Conservation (phyloP, 1,284 basidiomycete genomes). For the Boletus calvinii region DNA sequence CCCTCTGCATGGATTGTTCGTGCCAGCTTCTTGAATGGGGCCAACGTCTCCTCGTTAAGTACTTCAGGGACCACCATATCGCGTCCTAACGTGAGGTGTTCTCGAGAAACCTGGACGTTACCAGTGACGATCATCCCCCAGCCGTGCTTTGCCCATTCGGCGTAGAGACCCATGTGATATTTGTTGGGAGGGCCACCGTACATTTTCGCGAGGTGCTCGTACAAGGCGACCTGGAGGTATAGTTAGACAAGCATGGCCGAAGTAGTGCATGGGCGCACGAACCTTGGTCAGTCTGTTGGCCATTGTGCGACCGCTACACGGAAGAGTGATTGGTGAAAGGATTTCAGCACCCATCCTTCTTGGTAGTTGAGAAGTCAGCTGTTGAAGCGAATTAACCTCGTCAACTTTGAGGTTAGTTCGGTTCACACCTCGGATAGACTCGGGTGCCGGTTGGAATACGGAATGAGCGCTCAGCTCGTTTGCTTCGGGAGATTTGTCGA, state of each 20-base stretch:
- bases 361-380: not conserved
- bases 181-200: slow-evolving; percentile 73
- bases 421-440: too few relatives aligned
- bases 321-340: slow-evolving; percentile 49
- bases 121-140: slow-evolving; percentile 94
- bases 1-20: slow-evolving; percentile 46
- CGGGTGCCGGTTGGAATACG: too few relatives aligned
- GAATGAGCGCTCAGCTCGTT: too few relatives aligned
- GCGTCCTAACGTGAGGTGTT: slow-evolving; percentile 78
- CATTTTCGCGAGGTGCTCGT: slow-evolving; percentile 74
- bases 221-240: slow-evolving; percentile 67
- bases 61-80: slow-evolving; percentile 67
- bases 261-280: not conserved
- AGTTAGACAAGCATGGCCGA: not conserved
- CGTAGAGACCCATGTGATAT: slow-evolving; percentile 68
- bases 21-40: slow-evolving; percentile 55
- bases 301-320: slow-evolving; percentile 45
- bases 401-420: too few relatives aligned
- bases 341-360: slow-evolving; percentile 25
- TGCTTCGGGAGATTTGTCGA: too few relatives aligned
- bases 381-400: too few relatives aligned
- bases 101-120: slow-evolving; percentile 75
- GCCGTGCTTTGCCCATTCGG: slow-evolving; percentile 69
- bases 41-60: slow-evolving; percentile 42
- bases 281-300: slow-evolving; percentile 51